Evolutionary conservation across 108 stramenopile species (phyloP).

Genomic region (Cyclostephanos tholiformis): DNA sequence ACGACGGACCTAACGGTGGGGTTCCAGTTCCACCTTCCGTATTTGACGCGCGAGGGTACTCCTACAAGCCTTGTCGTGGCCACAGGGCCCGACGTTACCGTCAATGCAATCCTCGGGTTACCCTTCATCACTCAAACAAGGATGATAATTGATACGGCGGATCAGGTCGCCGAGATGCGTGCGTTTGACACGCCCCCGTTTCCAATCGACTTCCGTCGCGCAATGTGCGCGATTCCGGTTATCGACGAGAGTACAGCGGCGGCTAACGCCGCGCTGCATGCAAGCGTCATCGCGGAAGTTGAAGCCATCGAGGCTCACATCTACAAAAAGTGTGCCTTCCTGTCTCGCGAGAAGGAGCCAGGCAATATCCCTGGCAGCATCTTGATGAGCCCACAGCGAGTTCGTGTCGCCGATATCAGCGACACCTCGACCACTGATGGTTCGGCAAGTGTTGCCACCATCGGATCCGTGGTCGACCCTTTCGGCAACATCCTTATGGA

Average conservation of each 20-base stretch:
- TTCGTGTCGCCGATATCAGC: no score
- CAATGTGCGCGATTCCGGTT: not conserved
- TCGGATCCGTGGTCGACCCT: no score
- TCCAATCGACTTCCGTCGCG: not conserved
- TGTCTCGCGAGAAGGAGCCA: no score
- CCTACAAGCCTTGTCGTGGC: not conserved
- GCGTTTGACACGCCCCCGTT: conserved; percentile 4
- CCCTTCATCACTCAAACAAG: conserved; percentile 8
- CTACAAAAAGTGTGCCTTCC: no score
- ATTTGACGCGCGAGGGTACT: not conserved
- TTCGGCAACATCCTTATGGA: no score
- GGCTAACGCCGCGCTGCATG: not conserved
- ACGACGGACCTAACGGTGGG: conserved; percentile 4
- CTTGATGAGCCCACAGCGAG: no score
- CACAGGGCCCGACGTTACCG: not conserved
- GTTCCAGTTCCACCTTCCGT: conserved; percentile 11
- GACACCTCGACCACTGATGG: no score
- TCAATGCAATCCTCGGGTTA: conserved; percentile 4
- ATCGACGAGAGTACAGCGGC: not conserved
- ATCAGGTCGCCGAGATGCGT: not conserved
- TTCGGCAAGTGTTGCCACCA: no score
- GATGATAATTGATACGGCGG: conserved; percentile 6
- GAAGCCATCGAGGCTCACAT: no score
- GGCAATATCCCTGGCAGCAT: no score
- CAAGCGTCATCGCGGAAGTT: no score